Conservation (phyloP, 139 green algal species). For the Pleodorina starrii region DNA sequence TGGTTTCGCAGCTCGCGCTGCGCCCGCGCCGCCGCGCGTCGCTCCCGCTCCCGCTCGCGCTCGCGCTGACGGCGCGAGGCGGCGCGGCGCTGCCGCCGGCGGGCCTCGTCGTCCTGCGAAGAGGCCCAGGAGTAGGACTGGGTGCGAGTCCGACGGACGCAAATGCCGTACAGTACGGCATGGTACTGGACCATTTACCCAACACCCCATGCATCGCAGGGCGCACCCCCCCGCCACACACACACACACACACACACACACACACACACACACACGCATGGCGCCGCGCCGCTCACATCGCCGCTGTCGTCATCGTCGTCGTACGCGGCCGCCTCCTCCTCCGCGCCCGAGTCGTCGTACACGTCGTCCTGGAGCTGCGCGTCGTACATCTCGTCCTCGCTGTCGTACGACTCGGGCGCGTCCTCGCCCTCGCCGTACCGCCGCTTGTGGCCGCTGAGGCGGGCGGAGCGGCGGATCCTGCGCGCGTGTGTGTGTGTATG, state of each 20-base stretch:
- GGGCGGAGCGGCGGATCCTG: constrained; percentile 29
- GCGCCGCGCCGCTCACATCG: background rate
- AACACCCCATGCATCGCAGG: no score
- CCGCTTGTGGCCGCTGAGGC: constrained; percentile 28
- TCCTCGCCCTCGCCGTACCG: constrained; percentile 2
- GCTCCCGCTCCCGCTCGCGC: constrained; percentile 25
- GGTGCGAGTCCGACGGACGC: no score
- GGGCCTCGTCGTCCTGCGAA: background rate
- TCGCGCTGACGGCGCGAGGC: constrained; percentile 5
- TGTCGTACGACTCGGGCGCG: background rate
- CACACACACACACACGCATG: background rate
- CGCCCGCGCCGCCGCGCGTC: background rate
- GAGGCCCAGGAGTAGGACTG: no score
- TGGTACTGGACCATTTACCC: no score
- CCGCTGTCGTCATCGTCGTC: constrained; percentile 24
- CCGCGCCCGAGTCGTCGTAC: background rate
- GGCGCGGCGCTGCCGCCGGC: constrained; percentile 9
- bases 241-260: no score
- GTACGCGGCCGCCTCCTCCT: background rate
- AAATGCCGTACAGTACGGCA: no score
- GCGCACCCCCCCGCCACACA: no score
- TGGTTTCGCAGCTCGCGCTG: constrained; percentile 7
- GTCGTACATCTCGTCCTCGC: background rate
- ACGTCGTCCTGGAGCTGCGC: constrained; percentile 7
- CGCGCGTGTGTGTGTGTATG: no score